Base-by-base conservation (phyloP, 495 filamentous ascomycete species). In the Hypomontagnella submonticulosa region DNA sequence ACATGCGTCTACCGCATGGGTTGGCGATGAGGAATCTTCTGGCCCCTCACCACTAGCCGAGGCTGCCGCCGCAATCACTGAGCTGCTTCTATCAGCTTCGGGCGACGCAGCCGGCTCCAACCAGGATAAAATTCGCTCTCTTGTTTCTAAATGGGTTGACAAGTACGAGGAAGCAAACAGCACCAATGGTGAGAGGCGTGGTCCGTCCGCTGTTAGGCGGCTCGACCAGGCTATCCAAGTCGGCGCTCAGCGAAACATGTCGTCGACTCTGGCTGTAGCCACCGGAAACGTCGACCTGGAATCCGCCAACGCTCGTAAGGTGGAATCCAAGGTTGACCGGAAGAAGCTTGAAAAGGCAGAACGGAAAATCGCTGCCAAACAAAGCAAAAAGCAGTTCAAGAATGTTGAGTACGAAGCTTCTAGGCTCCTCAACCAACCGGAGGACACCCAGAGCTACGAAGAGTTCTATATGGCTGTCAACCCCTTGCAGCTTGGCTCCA, bases 401-500 rank as follows among this genome's bases (percentile, higher is more conserved):
- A 97, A 88, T 44, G 95, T 99, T 56, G 89, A 95, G 74, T 99
- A 99, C 73, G 96, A 99, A 78, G 91, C 96, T 13, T 99, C 95
- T 4, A 87, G 89, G 64, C 82, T 99, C 61, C 83, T 99, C 67
- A 89, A 93, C 76, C 86, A 92, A 74, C 83, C 91, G 3, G 87
- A 91, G 63, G 86, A 91, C 64, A 80, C 93, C n/a, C 89, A 97
- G 84, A 92, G 91, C 3, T 99, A 99, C 76, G 95, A 99, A 75
- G 96, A 99, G 73, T 98, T 99, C 80, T 99, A 93, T 83, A 98
- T 99, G 95, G 87, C 90, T 38, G 95, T 99, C 80, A 99, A 99
- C 75, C 95, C 95, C 38, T 82, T 99, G 40, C 95, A 97, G 70
- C 67, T 98, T 62, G 93, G 92, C 42, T 78, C 85, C n/a, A 79